phyloP scores from a whole-genome alignment of 352 stramenopile species.

The Phytophthora sansomeana region DNA sequence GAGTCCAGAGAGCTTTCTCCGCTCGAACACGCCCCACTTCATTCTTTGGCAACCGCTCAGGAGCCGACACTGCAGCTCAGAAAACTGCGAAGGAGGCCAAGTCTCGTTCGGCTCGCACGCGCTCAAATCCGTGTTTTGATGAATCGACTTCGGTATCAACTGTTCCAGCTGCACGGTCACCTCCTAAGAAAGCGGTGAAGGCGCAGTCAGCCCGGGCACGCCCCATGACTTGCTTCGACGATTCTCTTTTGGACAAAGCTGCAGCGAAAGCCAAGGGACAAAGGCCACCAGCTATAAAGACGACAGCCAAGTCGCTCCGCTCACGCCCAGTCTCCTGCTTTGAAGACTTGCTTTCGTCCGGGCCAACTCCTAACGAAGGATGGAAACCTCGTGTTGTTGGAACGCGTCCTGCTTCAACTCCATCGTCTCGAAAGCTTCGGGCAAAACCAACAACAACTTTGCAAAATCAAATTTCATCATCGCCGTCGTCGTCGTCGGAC shows the following conservation, averaged over 20 bases:
- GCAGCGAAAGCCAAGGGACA: conserved; percentile 9
- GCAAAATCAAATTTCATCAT: not conserved
- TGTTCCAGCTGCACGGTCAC: not conserved
- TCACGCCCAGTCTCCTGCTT: conserved; percentile 25
- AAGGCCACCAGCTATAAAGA: conserved; percentile 1
- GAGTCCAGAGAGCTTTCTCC: conserved; percentile 23
- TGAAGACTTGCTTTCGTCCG: conserved; percentile 26
- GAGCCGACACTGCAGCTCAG: conserved; percentile 12
- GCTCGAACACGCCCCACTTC: conserved; percentile 17
- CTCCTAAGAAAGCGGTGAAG: conserved; percentile 15
- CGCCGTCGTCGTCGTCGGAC: conserved; percentile 22
- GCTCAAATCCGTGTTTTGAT: conserved; percentile 18
- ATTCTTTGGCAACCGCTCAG: conserved; percentile 5
- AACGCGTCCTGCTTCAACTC: conserved; percentile 22
- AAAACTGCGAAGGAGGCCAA: conserved; percentile 9
- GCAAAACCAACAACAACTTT: conserved; percentile 9
- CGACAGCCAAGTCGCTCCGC: conserved; percentile 21
- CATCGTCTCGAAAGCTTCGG: conserved; percentile 5
- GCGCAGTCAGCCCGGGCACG: conserved; percentile 22
- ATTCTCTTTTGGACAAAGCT: conserved; percentile 25
- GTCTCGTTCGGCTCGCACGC: conserved; percentile 13
- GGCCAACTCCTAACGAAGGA: conserved; percentile 12
- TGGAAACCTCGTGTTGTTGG: conserved; percentile 28
- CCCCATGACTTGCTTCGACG: conserved; percentile 27
- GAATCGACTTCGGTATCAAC: conserved; percentile 6